A percentile compares a stretch with the other conserved stretches of the same genome.
Conservation (phyloP, 345 rosid genomes). For the Linum usitatissimum region DNA sequence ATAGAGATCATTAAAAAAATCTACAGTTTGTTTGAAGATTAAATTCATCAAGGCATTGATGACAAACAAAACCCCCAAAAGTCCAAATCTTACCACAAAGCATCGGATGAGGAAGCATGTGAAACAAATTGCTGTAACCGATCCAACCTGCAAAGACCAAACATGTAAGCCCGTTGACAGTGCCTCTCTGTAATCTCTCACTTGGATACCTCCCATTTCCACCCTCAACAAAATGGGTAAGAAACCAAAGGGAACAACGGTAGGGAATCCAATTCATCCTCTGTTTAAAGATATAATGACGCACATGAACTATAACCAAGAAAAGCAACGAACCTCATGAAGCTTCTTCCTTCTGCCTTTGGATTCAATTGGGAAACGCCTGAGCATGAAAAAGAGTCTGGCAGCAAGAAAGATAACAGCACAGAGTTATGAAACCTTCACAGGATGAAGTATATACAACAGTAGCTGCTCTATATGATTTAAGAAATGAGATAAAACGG, state of each 20-base stretch:
- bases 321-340: conserved; percentile 52
- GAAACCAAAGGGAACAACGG: background rate
- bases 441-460: background rate
- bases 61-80: background rate
- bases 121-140: conserved; percentile 85
- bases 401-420: conserved; percentile 12
- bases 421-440: background rate
- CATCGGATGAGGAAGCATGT: conserved; percentile 80
- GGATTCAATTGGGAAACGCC: conserved; percentile 90
- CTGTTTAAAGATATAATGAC: background rate
- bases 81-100: conserved; percentile 54
- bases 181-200: background rate
- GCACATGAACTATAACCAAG: background rate
- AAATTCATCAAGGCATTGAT: background rate
- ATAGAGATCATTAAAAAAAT: background rate
- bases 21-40: background rate
- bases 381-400: conserved; percentile 90
- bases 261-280: background rate
- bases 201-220: too few relatives aligned
- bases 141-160: conserved; percentile 63
- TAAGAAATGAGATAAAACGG: background rate
- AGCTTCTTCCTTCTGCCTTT: conserved; percentile 86
- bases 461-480: background rate
- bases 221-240: background rate
- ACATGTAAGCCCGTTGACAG: conserved; percentile 2